Percentiles rank a stretch among this genome's conserved stretches.
Conservation (phyloP, 148 eudicot genomes). For the Pouteria glomerata region DNA sequence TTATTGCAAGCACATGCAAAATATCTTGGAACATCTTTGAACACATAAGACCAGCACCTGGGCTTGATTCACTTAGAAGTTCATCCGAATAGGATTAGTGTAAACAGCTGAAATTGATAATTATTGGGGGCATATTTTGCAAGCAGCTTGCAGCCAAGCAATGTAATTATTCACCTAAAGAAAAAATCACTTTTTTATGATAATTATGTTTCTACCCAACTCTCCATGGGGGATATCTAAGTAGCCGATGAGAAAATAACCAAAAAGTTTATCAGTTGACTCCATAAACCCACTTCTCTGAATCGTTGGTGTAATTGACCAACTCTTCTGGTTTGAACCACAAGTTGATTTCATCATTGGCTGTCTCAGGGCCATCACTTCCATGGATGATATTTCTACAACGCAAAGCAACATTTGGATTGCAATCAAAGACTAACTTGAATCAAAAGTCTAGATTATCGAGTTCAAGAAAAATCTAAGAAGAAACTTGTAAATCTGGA, state of each 20-base stretch:
- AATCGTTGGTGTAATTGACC: slow-evolving; percentile 65
- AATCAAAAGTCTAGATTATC: not conserved
- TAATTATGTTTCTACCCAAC: not conserved
- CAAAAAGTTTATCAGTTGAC: slow-evolving; percentile 34
- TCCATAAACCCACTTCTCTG: slow-evolving; percentile 94
- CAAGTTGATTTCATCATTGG: slow-evolving; percentile 79
- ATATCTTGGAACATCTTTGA: no score
- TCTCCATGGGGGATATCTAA: slow-evolving; percentile 5
- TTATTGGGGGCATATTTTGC: no score
- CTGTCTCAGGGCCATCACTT: slow-evolving; percentile 98
- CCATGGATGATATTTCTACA: slow-evolving; percentile 92
- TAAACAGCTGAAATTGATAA: no score
- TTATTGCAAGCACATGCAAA: no score
- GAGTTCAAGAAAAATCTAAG: no score
- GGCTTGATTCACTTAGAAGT: no score
- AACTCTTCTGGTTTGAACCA: slow-evolving; percentile 98
- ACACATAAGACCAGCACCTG: no score
- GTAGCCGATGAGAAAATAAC: not conserved
- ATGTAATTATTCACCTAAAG: not conserved
- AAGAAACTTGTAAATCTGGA: not conserved
- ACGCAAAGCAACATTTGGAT: no score
- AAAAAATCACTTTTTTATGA: slow-evolving; percentile 7
- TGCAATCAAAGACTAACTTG: no score
- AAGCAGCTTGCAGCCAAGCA: not conserved
- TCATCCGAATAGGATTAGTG: no score